Conservation (phyloP, 371 early-diverging fungal genomes). For the Globomyces sp. region DNA sequence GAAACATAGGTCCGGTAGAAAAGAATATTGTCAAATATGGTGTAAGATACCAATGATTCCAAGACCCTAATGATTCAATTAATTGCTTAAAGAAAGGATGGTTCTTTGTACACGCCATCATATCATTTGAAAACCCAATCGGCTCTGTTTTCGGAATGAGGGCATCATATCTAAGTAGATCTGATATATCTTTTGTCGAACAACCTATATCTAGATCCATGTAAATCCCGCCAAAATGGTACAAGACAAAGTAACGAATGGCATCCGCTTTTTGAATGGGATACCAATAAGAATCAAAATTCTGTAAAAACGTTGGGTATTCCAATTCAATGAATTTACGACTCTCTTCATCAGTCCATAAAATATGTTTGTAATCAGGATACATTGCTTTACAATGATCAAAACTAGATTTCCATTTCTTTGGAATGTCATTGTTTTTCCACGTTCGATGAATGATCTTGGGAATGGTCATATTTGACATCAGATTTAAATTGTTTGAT, state of each 20-base stretch:
- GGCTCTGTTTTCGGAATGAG: conserved; percentile 31
- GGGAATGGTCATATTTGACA: conserved; percentile 13
- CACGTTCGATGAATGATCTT: conserved; percentile 29
- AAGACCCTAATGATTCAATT: conserved; percentile 21
- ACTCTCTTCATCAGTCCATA: conserved; percentile 38
- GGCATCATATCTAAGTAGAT: conserved; percentile 19
- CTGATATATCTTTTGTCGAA: conserved; percentile 1
- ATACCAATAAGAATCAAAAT: conserved; percentile 25
- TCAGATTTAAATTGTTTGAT: not conserved
- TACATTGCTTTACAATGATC: conserved; percentile 28
- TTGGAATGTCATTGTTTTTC: conserved; percentile 21
- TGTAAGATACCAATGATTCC: conserved; percentile 20
- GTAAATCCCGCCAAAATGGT: conserved; percentile 46
- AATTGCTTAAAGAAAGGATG: conserved; percentile 24
- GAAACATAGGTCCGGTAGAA: conserved; percentile 35
- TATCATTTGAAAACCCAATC: conserved; percentile 31
- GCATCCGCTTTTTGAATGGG: conserved; percentile 40
- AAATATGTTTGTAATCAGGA: conserved; percentile 29
- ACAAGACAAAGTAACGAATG: conserved; percentile 38
- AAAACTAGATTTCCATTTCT: conserved; percentile 18
- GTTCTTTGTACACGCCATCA: conserved; percentile 20
- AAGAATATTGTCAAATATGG: conserved; percentile 35
- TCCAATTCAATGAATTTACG: conserved; percentile 27
- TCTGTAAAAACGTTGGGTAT: conserved; percentile 34
- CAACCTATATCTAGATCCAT: conserved; percentile 44